Evolutionary conservation across 495 filamentous ascomycete species (phyloP).

Genomic region (Chaetomium fimeti): DNA sequence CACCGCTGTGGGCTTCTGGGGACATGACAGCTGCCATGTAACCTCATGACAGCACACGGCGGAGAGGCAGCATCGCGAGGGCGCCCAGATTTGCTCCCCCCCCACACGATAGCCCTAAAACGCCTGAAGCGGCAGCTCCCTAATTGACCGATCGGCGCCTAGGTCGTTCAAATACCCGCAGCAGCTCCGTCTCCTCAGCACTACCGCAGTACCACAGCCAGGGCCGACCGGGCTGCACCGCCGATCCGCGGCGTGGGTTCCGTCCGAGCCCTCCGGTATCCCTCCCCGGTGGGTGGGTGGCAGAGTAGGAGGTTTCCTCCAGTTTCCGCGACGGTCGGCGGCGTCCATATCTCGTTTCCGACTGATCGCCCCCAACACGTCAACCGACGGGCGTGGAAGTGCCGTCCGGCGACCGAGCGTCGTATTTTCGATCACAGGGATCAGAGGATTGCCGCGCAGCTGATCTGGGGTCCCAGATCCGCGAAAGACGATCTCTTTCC

Average conservation of each 20-base stretch:
- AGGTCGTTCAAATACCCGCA: conserved; percentile 8
- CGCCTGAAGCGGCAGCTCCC: conserved; percentile 1
- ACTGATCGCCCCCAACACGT: conserved; percentile 28
- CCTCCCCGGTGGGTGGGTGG: neutral
- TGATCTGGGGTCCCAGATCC: conserved; percentile 37
- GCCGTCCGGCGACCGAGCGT: conserved; percentile 26
- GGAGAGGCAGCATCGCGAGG: conserved; percentile 5
- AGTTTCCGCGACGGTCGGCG: neutral
- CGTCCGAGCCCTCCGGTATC: conserved; percentile 15
- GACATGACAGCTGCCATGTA: conserved; percentile 21
- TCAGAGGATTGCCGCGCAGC: conserved; percentile 33
- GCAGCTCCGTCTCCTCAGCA: neutral
- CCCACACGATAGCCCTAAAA: neutral
- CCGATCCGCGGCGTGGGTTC: conserved; percentile 14
- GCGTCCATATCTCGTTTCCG: conserved; percentile 17
- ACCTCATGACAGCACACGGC: conserved; percentile 19
- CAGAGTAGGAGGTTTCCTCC: neutral
- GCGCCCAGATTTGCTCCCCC: neutral
- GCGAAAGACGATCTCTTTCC: conserved; percentile 32
- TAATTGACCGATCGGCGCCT: conserved; percentile 12
- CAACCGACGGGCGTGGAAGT: conserved; percentile 31
- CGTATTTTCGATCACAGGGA: conserved; percentile 34
- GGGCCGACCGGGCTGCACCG: conserved; percentile 4
- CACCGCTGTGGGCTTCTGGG: neutral
- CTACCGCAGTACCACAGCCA: neutral